Evolutionary conservation across 1,284 basidiomycete species (phyloP), one percentile per base, ranked within the genome.

Genomic region (Ganoderma resinaceum): DNA sequence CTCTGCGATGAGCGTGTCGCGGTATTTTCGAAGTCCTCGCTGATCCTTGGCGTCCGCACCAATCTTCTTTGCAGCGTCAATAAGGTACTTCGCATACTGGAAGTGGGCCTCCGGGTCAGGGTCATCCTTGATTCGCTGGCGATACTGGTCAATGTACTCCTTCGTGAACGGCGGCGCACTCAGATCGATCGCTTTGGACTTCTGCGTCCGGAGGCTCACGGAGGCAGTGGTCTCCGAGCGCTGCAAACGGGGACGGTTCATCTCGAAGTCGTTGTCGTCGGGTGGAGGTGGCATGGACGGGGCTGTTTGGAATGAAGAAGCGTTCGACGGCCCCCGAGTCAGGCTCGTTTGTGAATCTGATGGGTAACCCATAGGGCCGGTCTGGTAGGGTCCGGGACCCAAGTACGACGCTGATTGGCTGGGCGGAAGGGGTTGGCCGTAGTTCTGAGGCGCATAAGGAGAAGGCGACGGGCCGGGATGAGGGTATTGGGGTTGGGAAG

Each of bases 21-120:
- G 91, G 77, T 97, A 99, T 80, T 95, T 97, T 79, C 93, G 90
- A 16, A 91, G 91, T 14, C 90, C 85, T 29, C 94, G 89, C 77
- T 95, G 93, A 75, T 96, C 95, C 72, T 87, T 89, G 8, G 89
- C 87, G 52, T 87, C 85, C 8, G 83, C 80, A 0, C 95, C 92
- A 65, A 97, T 90, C 80, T 96, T 94, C 82, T 95, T 96, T 23
- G 98, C 98, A n/a, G 98, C 98, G 78, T 99, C 98, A 79, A 99
- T 97, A 68, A 99, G 90, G 79, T 99, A 99, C 81, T 97, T 97
- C 16, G 96, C 95, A 78, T 97, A 99, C 26, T 93, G 86, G 80
- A 99, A 99, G 79, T 99, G 98, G n/a, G 97, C 95, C 80, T 99
- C 98, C 0, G 97, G 96, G 78, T 99, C 98, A 0, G 97, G 96